Evolutionary conservation across 2,329 filamentous ascomycete species (phyloP).

Genomic region (Helotiales sp.): DNA sequence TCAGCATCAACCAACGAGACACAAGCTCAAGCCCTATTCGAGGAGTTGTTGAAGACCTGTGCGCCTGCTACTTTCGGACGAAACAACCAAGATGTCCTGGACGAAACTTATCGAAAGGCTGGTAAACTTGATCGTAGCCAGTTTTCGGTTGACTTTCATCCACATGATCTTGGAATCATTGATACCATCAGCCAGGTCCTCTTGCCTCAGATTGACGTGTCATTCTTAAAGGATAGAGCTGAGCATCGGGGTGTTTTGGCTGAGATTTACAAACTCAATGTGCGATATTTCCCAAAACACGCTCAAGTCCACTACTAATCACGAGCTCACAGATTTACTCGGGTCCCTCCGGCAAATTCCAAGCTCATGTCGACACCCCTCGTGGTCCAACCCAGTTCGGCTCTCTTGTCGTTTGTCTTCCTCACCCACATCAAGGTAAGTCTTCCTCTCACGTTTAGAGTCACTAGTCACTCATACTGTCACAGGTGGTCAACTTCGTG

Average conservation of each 20-base stretch:
- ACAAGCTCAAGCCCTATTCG: conserved; percentile 4
- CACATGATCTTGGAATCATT: conserved; percentile 51
- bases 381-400: conserved; percentile 49
- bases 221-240: background rate
- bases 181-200: conserved; percentile 49
- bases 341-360: conserved; percentile 51
- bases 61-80: conserved; percentile 51
- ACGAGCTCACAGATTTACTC: conserved; percentile 46
- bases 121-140: conserved; percentile 48
- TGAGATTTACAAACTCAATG: conserved; percentile 60
- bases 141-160: conserved; percentile 52
- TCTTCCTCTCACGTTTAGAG: background rate
- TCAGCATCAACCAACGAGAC: background rate
- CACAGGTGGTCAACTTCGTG: conserved; percentile 28
- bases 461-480: background rate
- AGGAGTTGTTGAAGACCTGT: conserved; percentile 36
- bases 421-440: conserved; percentile 26
- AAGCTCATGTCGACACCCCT: conserved; percentile 54
- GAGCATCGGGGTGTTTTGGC: conserved; percentile 41
- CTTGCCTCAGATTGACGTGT: conserved; percentile 1
- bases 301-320: background rate
- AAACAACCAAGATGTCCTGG: conserved; percentile 46
- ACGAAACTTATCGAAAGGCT: conserved; percentile 54
- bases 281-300: conserved; percentile 42
- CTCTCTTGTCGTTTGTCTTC: conserved; percentile 53